These are phyloP conservation scores for Pistacia vera DNA, from an alignment of 345 rosid genomes.

Conservation along the genomic window DNA sequence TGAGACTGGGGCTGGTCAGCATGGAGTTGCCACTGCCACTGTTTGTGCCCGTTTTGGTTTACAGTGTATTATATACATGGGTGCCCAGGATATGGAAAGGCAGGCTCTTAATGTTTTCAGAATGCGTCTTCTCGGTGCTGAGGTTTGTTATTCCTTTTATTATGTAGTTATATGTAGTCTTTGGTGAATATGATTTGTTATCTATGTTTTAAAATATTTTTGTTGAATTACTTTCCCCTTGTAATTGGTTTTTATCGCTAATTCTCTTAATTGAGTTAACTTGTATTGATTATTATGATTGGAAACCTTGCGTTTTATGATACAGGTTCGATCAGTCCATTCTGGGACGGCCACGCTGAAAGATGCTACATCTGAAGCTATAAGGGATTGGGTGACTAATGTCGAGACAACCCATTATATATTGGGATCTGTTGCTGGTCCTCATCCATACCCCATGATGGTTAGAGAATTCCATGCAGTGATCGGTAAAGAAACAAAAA, in stretches of 20 bases:
- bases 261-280: neutral
- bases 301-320: slow-evolving; percentile 5
- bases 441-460: slow-evolving; percentile 98
- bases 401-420: slow-evolving; percentile 98
- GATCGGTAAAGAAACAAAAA: slow-evolving; percentile 88
- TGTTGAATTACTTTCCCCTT: too few relatives aligned
- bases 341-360: slow-evolving; percentile 76
- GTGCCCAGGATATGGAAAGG: slow-evolving; percentile 95
- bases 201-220: neutral
- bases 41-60: slow-evolving; percentile 90
- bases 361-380: slow-evolving; percentile 77
- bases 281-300: too few relatives aligned
- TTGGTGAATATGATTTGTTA: neutral
- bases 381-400: slow-evolving; percentile 94
- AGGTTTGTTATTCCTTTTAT: slow-evolving; percentile 44
- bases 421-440: slow-evolving; percentile 95
- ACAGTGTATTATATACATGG: slow-evolving; percentile 86
- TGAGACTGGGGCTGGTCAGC: slow-evolving; percentile 97
- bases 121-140: slow-evolving; percentile 91
- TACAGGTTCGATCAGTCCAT: slow-evolving; percentile 68
- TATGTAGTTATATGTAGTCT: neutral
- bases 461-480: slow-evolving; percentile 93
- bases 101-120: slow-evolving; percentile 92
- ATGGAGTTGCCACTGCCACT: slow-evolving; percentile 96
- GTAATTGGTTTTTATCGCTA: neutral